Conservation (phyloP, 257 asterid genomes). For the Primulina tabacum region DNA sequence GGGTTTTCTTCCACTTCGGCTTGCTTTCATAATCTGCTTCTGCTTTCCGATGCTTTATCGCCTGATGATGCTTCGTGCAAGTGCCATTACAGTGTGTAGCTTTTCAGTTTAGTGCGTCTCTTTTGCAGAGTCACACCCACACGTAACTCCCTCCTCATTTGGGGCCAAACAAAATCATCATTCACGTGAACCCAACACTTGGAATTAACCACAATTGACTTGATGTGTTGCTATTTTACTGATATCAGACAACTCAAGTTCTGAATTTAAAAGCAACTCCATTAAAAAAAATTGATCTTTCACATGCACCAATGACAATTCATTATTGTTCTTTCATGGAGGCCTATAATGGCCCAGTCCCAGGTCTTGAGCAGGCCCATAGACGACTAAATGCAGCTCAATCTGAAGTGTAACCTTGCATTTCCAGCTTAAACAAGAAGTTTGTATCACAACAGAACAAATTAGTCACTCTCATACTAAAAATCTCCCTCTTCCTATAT, state of each 20-base stretch:
- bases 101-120: not conserved
- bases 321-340: too few species aligned
- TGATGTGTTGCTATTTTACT: too few species aligned
- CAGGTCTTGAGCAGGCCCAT: not conserved
- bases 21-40: not conserved
- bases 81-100: too few species aligned
- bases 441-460: not conserved
- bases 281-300: too few species aligned
- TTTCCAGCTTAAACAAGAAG: not conserved
- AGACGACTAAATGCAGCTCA: not conserved
- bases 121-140: too few species aligned
- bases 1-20: not conserved
- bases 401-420: not conserved
- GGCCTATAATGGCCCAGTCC: not conserved
- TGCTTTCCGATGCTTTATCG: not conserved
- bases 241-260: too few species aligned
- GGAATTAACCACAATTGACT: too few species aligned
- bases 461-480: not conserved
- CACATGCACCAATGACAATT: too few species aligned
- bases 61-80: not conserved
- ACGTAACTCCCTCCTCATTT: too few species aligned
- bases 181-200: too few species aligned
- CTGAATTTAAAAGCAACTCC: too few species aligned
- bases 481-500: slow-evolving; percentile 28
- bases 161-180: too few species aligned